Base-by-base conservation (phyloP, 2,329 filamentous ascomycete genomes). In the Emergomyces orientalis region DNA sequence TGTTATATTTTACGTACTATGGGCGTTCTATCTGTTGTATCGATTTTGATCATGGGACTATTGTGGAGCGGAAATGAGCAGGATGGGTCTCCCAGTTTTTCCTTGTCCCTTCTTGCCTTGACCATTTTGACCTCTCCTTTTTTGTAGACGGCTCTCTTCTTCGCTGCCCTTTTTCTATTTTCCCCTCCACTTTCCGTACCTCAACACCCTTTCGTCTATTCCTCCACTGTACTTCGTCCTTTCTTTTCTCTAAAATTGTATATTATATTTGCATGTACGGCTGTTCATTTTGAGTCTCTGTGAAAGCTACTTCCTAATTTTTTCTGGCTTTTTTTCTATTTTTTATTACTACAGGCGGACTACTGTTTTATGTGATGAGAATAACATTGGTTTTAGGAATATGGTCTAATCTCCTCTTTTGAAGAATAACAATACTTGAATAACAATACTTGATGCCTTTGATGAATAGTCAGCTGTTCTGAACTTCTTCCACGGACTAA, bases 1-100 rank as follows among this genome's bases (percentile, higher is more conserved):
- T 59, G 56, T 59, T 45, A 59, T 59, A 32, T 59, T 59, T 59
- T 59, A 45, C 30, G 56, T 59, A 30, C 56, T 47, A 45, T 45
- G 56, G 56, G 39, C 56, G 56, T 59, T 59, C 37, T 59, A 32
- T 59, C 39, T 47, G 17, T 45, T 59, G 25, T 14, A 34, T 45
- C 37, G 17, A 59, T 59, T 39, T 34, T 59, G 22, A 52, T 60
- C 14, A n/a, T 41, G 49, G 41, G 45, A 19, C 25, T 59, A 7
- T 59, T 59, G 56, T 25, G 56, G 39, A 13, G 14, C 56, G 39
- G 39, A 32, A 59, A 45, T 37, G 56, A 45, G 39, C 27, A 30
- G 39, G 56, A 34, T 54, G 14, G 17, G 30, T 34, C 51, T 11
- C 34, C 9, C 30, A 14, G 19, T 19, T 3, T 32, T 27, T 45